Evolutionary conservation across 1,284 basidiomycete genomes (phyloP).

Genomic region (Golubevia pallescens): DNA sequence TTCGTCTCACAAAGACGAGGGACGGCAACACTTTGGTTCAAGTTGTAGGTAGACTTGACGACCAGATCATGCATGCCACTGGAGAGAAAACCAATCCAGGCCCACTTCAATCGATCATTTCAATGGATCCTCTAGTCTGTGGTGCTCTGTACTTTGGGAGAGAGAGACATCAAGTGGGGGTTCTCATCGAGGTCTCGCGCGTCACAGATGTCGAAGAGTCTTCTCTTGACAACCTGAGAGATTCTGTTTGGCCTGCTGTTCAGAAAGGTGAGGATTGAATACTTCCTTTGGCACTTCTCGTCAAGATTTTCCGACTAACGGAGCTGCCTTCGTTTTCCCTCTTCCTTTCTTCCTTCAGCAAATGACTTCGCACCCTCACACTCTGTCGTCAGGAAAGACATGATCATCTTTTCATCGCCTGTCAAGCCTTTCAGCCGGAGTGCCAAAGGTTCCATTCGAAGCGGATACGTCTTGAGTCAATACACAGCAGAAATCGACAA

Average conservation of each 20-base stretch:
- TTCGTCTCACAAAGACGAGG: background rate
- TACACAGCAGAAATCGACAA: conserved; percentile 3
- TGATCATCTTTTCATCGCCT: conserved; percentile 3
- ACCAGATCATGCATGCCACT: conserved; percentile 5
- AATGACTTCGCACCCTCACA: conserved; percentile 4
- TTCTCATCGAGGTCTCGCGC: background rate
- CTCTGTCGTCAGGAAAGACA: background rate
- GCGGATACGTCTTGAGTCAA: background rate
- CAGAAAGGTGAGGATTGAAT: background rate
- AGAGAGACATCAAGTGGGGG: background rate
- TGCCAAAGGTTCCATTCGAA: background rate
- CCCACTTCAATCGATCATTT: background rate
- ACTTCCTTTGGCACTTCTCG: too few species aligned
- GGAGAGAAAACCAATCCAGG: conserved; percentile 10
- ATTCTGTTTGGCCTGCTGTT: conserved; percentile 2
- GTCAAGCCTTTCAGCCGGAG: background rate
- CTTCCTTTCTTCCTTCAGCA: too few species aligned
- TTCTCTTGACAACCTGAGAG: background rate
- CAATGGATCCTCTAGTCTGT: background rate
- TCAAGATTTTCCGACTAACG: too few species aligned
- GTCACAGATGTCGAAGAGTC: background rate
- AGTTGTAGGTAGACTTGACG: conserved; percentile 4
- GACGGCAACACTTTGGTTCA: background rate
- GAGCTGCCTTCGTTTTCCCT: too few species aligned
- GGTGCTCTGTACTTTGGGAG: background rate